Evolutionary conservation across 1,284 basidiomycete species (phyloP), one percentile per base, ranked within the genome.

Genomic region (Naganishia sp.): DNA sequence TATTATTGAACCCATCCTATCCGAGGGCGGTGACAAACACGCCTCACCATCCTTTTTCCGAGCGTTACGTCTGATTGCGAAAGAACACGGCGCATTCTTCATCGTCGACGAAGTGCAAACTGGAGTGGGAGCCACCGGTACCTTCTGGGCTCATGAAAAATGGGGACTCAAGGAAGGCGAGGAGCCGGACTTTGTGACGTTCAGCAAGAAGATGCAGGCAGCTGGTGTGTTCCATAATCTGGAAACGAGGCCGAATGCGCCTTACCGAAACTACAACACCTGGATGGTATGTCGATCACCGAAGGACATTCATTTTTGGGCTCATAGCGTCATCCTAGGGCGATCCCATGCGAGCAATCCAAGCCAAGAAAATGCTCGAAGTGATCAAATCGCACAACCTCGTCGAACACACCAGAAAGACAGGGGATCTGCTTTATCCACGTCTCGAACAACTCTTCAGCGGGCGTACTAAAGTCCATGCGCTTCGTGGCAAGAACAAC

Each of bases 1-100:
- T 49, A 84, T 85, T 67, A 81, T 85, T 67, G 84, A 85, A 73
- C 84, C 84, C 15, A 81, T 85, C 68, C 80, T 83, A 63, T 81
- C 81, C n/a, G 83, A 84, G 72, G 84, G 84, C 11, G 84, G 84
- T 11, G 84, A 85, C 76, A 80, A 81, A 67, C 84, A 85, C 72
- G 84, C 84, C 11, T 81, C 81, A 9, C 77, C 80, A 18, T 69
- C 72, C 42, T 85, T 83, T 76, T 85, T 84, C 81, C 79, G 79
- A 53, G 76, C 75, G 13, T 75, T 85, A 21, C 74, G 82, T 42
- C 76, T 79, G 17, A 73, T 83, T 53, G 82, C 83, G 57, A 78
- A 79, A 68, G 77, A 81, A 68, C 79, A 83, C 69, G 81, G 80
- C 10, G 83, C 82, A 0, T 84, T 75, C 76, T 78, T 85, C 72